Evolutionary conservation across 2,329 filamentous ascomycete genomes (phyloP).

Genomic region (Colletotrichum trifolii): DNA sequence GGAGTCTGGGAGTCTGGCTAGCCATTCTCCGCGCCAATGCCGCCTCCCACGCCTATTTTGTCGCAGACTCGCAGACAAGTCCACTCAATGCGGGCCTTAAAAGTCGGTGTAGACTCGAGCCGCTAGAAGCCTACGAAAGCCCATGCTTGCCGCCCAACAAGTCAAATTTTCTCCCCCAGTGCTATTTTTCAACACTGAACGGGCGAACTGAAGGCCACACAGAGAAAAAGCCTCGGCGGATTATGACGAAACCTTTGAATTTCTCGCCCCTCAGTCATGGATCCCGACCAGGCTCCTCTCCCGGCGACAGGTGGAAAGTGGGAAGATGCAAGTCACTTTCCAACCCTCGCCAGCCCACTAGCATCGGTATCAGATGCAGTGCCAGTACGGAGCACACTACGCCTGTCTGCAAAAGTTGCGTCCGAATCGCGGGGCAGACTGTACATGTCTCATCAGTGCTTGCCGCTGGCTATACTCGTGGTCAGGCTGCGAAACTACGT

Average conservation of each 20-base stretch:
- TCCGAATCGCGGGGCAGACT: conserved; percentile 31
- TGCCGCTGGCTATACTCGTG: conserved; percentile 17
- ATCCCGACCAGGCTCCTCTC: conserved; percentile 14
- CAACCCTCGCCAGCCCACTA: conserved; percentile 29
- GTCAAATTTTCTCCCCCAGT: conserved; percentile 16
- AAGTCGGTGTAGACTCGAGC: conserved; percentile 38
- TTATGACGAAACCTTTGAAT: conserved; percentile 28
- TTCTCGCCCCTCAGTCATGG: conserved; percentile 21
- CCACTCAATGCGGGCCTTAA: conserved; percentile 38
- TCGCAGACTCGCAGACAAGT: conserved; percentile 33
- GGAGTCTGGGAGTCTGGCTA: too few species aligned
- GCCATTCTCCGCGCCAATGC: conserved; percentile 24
- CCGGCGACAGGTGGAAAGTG: conserved; percentile 21
- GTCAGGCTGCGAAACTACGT: conserved; percentile 23
- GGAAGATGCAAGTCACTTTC: conserved; percentile 36
- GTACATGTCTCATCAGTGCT: conserved; percentile 7
- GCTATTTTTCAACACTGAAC: conserved; percentile 13
- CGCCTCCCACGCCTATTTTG: conserved; percentile 24
- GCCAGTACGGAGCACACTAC: neutral
- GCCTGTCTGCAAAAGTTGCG: conserved; percentile 4
- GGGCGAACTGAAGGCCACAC: conserved; percentile 3
- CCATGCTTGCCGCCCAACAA: conserved; percentile 35
- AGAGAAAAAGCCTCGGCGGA: conserved; percentile 12
- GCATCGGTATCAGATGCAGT: conserved; percentile 18
- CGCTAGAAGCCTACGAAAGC: conserved; percentile 23